Conservation (phyloP, 768 basidiomycete species). For the Boletales sp. region DNA sequence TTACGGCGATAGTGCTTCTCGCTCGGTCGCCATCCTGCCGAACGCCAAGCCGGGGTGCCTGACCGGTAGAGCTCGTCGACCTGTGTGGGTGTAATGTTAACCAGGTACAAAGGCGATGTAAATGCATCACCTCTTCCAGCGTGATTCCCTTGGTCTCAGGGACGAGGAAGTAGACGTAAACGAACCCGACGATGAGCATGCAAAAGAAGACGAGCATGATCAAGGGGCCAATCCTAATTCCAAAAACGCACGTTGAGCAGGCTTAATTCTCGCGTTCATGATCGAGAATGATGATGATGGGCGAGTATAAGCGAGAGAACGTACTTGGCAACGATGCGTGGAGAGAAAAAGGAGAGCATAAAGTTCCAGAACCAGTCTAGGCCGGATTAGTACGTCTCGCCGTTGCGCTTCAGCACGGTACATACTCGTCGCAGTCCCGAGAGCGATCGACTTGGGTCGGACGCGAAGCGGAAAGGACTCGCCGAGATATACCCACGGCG, state of each 20-base stretch:
- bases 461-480: constrained; percentile 82
- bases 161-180: constrained; percentile 73
- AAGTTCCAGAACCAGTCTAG: constrained; percentile 73
- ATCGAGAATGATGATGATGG: background rate
- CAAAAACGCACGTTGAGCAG: background rate
- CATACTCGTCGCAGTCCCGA: constrained; percentile 59
- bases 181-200: constrained; percentile 63
- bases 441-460: constrained; percentile 71
- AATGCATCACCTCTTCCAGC: constrained; percentile 38
- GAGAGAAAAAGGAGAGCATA: constrained; percentile 69
- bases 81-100: constrained; percentile 26
- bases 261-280: background rate
- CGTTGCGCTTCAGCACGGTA: background rate
- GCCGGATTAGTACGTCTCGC: background rate
- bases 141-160: constrained; percentile 81
- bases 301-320: constrained; percentile 5
- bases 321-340: constrained; percentile 56
- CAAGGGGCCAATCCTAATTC: constrained; percentile 59
- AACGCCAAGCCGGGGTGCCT: constrained; percentile 65
- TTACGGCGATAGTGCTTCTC: constrained; percentile 33
- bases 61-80: constrained; percentile 74
- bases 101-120: background rate
- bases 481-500: constrained; percentile 73
- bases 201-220: constrained; percentile 77
- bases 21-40: constrained; percentile 53